Percentiles rank a stretch among this genome's conserved stretches.
These are phyloP conservation scores for Quercus alba DNA, from an alignment of 306 rosid genomes.

Conservation along the genomic window DNA sequence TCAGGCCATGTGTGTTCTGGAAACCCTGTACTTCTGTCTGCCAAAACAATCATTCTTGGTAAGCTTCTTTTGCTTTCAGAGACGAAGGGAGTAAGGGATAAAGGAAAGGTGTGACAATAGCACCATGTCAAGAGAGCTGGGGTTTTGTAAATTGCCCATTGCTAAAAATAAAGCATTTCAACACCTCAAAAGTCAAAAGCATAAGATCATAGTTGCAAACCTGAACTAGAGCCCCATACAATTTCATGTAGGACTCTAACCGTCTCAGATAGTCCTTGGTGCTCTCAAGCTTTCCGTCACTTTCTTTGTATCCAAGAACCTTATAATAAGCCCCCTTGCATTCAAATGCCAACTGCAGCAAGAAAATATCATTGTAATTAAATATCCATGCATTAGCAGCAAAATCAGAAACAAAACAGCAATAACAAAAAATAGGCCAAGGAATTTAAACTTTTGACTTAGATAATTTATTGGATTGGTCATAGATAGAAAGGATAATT, in stretches of 20 bases:
- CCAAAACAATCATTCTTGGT: conserved; percentile 17
- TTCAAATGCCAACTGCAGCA: conserved; percentile 55
- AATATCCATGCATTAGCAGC: conserved; percentile 17
- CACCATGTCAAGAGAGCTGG: background rate
- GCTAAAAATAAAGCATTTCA: background rate
- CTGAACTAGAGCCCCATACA: conserved; percentile 86
- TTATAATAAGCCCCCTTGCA: conserved; percentile 62
- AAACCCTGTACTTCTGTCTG: conserved; percentile 61
- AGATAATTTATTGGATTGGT: background rate
- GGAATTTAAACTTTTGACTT: background rate
- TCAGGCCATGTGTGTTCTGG: conserved; percentile 67
- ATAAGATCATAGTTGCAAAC: conserved; percentile 34
- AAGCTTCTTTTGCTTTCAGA: background rate
- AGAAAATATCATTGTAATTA: background rate
- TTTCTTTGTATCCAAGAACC: conserved; percentile 71
- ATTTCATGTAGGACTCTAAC: conserved; percentile 62
- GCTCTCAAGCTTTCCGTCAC: conserved; percentile 59
- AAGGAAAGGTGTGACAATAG: background rate
- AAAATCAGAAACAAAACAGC: conserved; percentile 1
- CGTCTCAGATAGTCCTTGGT: conserved; percentile 59
- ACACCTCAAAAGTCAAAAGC: conserved; percentile 7
- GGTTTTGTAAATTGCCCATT: background rate
- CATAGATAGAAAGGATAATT: background rate
- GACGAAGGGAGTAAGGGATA: background rate
- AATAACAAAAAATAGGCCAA: background rate